Evolutionary conservation across 2,329 filamentous ascomycete species (phyloP), one percentile per base, ranked within the genome.

Genomic region (Aaosphaeria arxii): DNA sequence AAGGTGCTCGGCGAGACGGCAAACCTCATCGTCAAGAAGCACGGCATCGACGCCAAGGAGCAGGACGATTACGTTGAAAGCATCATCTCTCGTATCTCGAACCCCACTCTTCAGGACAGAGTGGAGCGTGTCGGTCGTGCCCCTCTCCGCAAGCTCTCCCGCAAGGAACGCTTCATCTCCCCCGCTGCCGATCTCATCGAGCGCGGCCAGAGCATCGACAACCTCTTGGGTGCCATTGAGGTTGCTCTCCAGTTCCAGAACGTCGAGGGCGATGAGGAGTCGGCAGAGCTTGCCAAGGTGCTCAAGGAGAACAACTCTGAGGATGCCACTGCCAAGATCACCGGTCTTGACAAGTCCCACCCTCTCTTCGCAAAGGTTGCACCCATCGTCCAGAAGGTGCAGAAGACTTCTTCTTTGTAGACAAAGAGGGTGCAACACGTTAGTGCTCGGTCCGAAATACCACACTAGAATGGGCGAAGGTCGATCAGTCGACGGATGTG

Each of bases 181-280:
- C 94, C 94, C 5, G 92, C 94, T 41, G 84, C 89, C 7, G 88
- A 95, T 74, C 83, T 99, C 13, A 91, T 91, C 41, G 90, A 96
- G 78, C 79, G 81, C 51, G 90, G 84, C 50, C 79, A 89, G 73
- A 81, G 83, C 59, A 87, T 86, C 69, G 80, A 84, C 49, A 85
- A 82, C 45, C 80, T 99, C 30, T 77, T 97, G 45, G 87, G 86
- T 49, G 88, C 89, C 17, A 83, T 94, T 41, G 92, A 97, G 78
- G 90, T 92, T 84, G 86, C 89, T 5, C 86, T 99, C 71, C 89
- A 88, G 54, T 99, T 97, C 85, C 91, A 96, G 77, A 89, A 96
- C 62, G 88, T 96, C 47, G 83, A 91, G 60, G 91, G 85, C 9
- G 94, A 99, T 55, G 89, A 95, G 0, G 94, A 97, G 81, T 95